A percentile compares a stretch with the other conserved stretches of the same genome.
phyloP scores from a whole-genome alignment of 139 green algal genomes.

The Edaphochlamys debaryana region DNA sequence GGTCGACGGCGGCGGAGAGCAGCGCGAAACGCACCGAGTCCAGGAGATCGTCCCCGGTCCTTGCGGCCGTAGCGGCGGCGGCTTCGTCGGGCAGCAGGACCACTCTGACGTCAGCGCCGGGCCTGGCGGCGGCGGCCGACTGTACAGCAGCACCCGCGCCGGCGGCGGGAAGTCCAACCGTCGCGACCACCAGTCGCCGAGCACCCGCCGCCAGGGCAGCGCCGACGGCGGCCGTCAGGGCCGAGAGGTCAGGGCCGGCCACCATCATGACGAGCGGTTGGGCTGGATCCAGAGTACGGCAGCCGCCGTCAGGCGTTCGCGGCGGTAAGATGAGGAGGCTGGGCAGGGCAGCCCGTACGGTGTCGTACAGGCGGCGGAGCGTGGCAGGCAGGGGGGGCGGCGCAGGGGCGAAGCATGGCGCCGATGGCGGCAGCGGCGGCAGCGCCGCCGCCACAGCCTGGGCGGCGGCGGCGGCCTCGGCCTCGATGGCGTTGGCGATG shows the following conservation, averaged over 20 bases:
- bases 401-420: too few species aligned
- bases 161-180: neutral
- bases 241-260: too few species aligned
- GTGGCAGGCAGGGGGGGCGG: too few species aligned
- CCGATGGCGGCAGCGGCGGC: too few species aligned
- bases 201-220: neutral
- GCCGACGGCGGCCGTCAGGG: neutral
- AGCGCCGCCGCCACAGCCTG: too few species aligned
- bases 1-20: conserved; percentile 1
- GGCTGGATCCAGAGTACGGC: neutral
- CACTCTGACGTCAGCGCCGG: neutral
- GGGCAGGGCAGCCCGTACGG: neutral
- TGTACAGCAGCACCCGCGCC: neutral
- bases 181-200: neutral
- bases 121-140: neutral
- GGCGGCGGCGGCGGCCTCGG: neutral
- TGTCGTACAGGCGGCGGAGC: neutral
- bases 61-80: too few species aligned
- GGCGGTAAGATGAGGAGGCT: neutral
- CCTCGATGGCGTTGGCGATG: neutral
- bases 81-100: neutral
- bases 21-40: conserved; percentile 21
- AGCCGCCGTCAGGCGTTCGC: neutral
- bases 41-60: too few species aligned
- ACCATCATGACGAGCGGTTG: neutral